Conservation (phyloP, 148 eudicot species). For the Heliamphora exappendiculata region DNA sequence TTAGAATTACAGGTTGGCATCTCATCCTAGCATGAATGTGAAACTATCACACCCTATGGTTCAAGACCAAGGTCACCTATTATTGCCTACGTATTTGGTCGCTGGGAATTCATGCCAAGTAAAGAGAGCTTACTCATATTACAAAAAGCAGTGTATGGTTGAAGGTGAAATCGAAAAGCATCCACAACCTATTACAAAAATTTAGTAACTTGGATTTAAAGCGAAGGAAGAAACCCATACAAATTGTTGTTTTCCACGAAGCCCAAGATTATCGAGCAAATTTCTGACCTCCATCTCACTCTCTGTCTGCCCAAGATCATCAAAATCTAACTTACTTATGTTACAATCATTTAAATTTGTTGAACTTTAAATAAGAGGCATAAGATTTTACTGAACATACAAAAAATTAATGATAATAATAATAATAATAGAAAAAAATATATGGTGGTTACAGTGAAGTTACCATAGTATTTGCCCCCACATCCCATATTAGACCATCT, state of each 20-base stretch:
- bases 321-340: neutral
- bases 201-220: neutral
- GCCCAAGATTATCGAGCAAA: constrained; percentile 77
- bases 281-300: constrained; percentile 61
- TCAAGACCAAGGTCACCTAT: neutral
- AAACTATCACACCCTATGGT: neutral
- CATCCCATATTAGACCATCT: constrained; percentile 89
- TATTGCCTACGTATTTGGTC: too few relatives aligned
- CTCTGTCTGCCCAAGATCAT: constrained; percentile 59
- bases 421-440: too few relatives aligned
- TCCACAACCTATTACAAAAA: neutral
- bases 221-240: constrained; percentile 35
- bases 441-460: neutral
- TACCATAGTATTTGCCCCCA: constrained; percentile 98
- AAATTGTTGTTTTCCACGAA: constrained; percentile 76
- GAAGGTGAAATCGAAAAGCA: neutral
- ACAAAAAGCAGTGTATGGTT: neutral
- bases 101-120: neutral
- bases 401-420: constrained; percentile 5
- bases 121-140: neutral
- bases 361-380: neutral
- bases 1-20: neutral
- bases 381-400: neutral
- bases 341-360: neutral
- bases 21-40: constrained; percentile 1